These are phyloP conservation scores for Epichloe gansuensis DNA, from an alignment of 2,329 filamentous ascomycete species.

Conservation along the genomic window DNA sequence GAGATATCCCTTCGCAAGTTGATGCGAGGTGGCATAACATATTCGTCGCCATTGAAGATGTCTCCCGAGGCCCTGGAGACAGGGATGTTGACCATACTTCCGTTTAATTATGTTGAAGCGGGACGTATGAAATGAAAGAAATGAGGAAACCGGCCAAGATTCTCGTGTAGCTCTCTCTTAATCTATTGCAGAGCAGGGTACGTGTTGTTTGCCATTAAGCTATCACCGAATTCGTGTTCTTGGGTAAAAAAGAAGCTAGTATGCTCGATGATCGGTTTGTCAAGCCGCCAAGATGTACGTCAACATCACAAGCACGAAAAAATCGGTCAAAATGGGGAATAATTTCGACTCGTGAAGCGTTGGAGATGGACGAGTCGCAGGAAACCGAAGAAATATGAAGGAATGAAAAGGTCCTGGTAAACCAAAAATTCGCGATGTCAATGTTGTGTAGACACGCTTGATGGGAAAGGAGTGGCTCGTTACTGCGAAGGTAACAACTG, in stretches of 20 bases:
- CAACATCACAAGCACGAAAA: background rate
- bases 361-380: background rate
- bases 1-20: conserved; percentile 12
- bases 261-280: background rate
- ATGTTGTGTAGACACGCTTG: background rate
- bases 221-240: background rate
- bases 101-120: conserved; percentile 6
- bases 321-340: background rate
- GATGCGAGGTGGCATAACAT: conserved; percentile 16
- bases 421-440: background rate
- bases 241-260: background rate
- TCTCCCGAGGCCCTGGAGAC: conserved; percentile 5
- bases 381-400: background rate
- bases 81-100: conserved; percentile 4
- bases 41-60: conserved; percentile 8
- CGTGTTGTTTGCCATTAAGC: conserved; percentile 13
- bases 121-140: background rate
- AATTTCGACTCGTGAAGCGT: background rate
- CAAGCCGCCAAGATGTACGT: background rate
- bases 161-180: background rate
- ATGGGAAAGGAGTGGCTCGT: conserved; percentile 3
- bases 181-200: conserved; percentile 5
- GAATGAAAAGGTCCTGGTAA: background rate
- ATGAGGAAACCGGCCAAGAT: background rate
- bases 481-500: conserved; percentile 1